Conservation (phyloP, 495 filamentous ascomycete species). For the Xylaria nigripes region DNA sequence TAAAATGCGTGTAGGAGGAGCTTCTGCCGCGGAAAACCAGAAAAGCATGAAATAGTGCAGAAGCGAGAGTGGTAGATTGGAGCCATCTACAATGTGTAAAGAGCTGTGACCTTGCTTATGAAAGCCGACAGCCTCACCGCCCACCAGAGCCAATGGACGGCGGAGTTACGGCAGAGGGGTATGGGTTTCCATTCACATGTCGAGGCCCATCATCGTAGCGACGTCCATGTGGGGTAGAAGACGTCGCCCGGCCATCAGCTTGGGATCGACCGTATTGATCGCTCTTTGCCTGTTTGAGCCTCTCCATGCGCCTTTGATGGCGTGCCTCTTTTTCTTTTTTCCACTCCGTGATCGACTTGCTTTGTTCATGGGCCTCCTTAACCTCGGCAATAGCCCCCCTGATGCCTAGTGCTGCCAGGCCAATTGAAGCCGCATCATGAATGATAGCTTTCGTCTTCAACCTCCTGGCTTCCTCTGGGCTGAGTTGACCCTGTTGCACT, state of each 20-base stretch:
- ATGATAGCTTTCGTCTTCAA: constrained; percentile 64
- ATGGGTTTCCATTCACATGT: constrained; percentile 47
- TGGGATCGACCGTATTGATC: constrained; percentile 29
- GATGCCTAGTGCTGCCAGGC: constrained; percentile 79
- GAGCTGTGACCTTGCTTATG: not conserved
- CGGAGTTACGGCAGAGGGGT: constrained; percentile 36
- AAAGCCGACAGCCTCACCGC: constrained; percentile 19
- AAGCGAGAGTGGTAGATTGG: not conserved
- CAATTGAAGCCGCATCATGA: constrained; percentile 68
- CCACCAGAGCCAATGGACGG: constrained; percentile 36
- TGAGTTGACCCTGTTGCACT: constrained; percentile 66
- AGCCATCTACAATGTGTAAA: not conserved
- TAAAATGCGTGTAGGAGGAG: not conserved
- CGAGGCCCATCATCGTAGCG: constrained; percentile 36
- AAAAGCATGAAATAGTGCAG: not conserved
- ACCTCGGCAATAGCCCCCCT: constrained; percentile 68
- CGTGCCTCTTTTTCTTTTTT: constrained; percentile 34
- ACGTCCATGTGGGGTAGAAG: constrained; percentile 27
- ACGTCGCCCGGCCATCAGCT: constrained; percentile 32
- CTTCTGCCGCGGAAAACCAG: not conserved
- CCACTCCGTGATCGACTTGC: constrained; percentile 36
- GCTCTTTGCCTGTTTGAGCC: constrained; percentile 23
- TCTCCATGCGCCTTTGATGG: constrained; percentile 33
- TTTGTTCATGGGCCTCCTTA: constrained; percentile 38
- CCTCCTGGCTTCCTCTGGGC: constrained; percentile 64